Evolutionary conservation across 306 rosid genomes (phyloP).

Genomic region (Corylus avellana): DNA sequence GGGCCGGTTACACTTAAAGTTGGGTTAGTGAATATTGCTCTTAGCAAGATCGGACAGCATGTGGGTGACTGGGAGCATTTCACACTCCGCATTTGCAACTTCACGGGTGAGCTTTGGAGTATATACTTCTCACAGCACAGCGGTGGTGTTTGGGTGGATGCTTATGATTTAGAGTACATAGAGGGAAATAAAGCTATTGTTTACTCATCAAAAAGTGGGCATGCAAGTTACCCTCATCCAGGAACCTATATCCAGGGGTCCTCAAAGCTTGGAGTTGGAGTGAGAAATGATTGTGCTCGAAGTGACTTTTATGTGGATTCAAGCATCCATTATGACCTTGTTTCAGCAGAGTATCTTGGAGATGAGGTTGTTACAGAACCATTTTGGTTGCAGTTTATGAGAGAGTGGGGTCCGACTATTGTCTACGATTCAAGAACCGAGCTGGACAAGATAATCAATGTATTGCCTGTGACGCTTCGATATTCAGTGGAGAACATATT

Average conservation of each 20-base stretch:
- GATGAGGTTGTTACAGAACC: conserved; percentile 45
- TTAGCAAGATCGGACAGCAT: conserved; percentile 71
- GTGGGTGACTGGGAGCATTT: conserved; percentile 88
- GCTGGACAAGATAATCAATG: conserved; percentile 42
- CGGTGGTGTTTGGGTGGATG: conserved; percentile 58
- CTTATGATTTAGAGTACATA: conserved; percentile 50
- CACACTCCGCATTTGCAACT: conserved; percentile 65
- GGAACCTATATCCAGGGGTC: conserved; percentile 62
- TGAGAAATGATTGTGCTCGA: conserved; percentile 47
- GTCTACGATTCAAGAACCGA: conserved; percentile 47
- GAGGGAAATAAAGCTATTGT: conserved; percentile 50
- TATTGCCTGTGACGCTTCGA: conserved; percentile 35
- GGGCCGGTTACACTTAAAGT: conserved; percentile 82
- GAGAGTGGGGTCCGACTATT: conserved; percentile 61
- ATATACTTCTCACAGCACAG: conserved; percentile 63
- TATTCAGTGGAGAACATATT: conserved; percentile 31
- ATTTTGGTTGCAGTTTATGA: conserved; percentile 57
- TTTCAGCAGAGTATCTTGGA: conserved; percentile 54
- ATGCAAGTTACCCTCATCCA: conserved; percentile 54
- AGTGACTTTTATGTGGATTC: conserved; percentile 49
- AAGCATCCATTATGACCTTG: conserved; percentile 42
- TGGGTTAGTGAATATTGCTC: conserved; percentile 50
- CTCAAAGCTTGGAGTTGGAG: conserved; percentile 48
- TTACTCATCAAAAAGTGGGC: conserved; percentile 57
- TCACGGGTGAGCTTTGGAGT: conserved; percentile 52